A percentile compares a stretch with the other conserved stretches of the same genome.
Evolutionary conservation across 805 yeast genomes (phyloP).

Genomic region (Scheffersomyces lignosus): DNA sequence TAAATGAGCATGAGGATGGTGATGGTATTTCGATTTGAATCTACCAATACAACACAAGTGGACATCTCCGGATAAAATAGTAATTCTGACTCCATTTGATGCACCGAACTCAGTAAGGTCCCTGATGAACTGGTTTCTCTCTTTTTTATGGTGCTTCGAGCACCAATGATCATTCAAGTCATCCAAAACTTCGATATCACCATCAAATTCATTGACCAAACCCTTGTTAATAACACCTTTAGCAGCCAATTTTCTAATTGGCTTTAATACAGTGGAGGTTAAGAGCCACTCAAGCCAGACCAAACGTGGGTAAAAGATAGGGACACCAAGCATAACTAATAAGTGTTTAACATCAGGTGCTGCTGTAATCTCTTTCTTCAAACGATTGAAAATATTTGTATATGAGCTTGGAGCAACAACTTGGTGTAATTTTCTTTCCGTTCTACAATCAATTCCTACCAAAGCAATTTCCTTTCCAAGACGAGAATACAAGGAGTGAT

Average conservation of each 20-base stretch:
- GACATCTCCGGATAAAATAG: slow-evolving; percentile 91
- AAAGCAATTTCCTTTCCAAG: slow-evolving; percentile 74
- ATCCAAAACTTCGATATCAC: slow-evolving; percentile 85
- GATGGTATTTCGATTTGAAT: slow-evolving; percentile 56
- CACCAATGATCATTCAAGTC: slow-evolving; percentile 98
- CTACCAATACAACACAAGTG: slow-evolving; percentile 86
- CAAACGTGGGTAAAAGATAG: slow-evolving; percentile 90
- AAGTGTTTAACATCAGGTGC: slow-evolving; percentile 69
- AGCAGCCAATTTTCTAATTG: slow-evolving; percentile 59
- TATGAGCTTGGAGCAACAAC: slow-evolving; percentile 61
- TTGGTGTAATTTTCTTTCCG: slow-evolving; percentile 71
- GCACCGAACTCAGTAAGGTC: slow-evolving; percentile 68
- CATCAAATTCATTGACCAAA: slow-evolving; percentile 88
- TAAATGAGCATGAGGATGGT: slow-evolving; percentile 32
- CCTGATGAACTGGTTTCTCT: slow-evolving; percentile 70
- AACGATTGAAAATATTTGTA: slow-evolving; percentile 55
- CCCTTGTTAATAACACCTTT: slow-evolving; percentile 65
- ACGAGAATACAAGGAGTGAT: slow-evolving; percentile 70
- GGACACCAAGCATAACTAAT: slow-evolving; percentile 85
- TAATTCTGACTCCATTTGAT: slow-evolving; percentile 63
- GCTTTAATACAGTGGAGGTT: slow-evolving; percentile 57
- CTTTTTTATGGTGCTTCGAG: slow-evolving; percentile 79
- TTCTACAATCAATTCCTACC: slow-evolving; percentile 87
- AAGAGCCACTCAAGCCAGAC: slow-evolving; percentile 86
- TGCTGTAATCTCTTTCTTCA: slow-evolving; percentile 52